Evolutionary conservation across 2,329 filamentous ascomycete genomes (phyloP).

Genomic region (Diatrype stigma): DNA sequence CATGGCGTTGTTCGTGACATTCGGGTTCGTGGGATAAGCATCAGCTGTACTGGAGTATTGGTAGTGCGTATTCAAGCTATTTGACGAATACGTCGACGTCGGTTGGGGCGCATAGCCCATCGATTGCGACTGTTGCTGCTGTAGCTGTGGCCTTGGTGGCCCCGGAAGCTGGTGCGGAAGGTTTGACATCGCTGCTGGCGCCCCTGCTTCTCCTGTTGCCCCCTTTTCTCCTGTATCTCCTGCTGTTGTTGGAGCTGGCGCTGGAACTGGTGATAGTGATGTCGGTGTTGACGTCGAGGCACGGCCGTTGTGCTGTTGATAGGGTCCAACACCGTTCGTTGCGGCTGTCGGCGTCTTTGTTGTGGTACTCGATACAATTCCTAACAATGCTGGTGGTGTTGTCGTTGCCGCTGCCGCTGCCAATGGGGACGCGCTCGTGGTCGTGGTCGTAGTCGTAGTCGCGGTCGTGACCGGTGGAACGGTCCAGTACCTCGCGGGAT

Average conservation of each 20-base stretch:
- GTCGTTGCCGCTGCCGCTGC: neutral
- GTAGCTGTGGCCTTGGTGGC: constrained; percentile 17
- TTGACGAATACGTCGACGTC: constrained; percentile 23
- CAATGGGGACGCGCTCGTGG: neutral
- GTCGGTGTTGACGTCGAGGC: constrained; percentile 11
- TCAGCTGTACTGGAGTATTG: constrained; percentile 27
- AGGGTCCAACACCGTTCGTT: neutral
- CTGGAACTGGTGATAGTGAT: constrained; percentile 10
- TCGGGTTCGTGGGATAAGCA: constrained; percentile 30
- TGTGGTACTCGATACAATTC: neutral
- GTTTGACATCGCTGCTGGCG: constrained; percentile 25
- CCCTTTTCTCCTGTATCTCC: no score
- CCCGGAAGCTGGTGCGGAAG: constrained; percentile 24
- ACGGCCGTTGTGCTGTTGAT: neutral
- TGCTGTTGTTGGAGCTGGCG: constrained; percentile 13
- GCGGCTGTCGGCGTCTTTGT: neutral
- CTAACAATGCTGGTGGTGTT: neutral
- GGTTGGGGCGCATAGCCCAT: constrained; percentile 22
- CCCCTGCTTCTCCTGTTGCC: no score
- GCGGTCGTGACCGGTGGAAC: constrained; percentile 6
- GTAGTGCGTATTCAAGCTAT: constrained; percentile 25
- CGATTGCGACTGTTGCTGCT: constrained; percentile 3
- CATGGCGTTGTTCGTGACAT: constrained; percentile 28
- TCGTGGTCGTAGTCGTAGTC: constrained; percentile 3
- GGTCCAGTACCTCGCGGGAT: neutral